Base-by-base conservation (phyloP, 495 filamentous ascomycete genomes). In the Penicillium malachiteum region DNA sequence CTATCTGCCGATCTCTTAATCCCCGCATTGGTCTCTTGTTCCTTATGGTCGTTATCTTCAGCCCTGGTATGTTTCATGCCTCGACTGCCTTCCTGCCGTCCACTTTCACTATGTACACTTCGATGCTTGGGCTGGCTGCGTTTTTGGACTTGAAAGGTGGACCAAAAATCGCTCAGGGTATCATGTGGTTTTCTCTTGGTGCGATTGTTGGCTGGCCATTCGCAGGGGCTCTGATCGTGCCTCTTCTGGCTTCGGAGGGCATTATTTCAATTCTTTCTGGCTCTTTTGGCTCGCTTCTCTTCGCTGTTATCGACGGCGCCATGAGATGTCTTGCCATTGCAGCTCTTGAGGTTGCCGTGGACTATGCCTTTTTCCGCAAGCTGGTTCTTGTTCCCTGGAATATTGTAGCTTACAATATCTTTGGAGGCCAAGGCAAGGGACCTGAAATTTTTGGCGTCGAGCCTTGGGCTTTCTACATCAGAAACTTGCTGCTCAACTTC, bases 381-480 rank as follows among this genome's bases (percentile, higher is more conserved):
- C 46, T 90, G 8, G 85, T 82, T 11, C 68, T 93, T 16, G 90
- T 96, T 16, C 85, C 92, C 7, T 88, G 90, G 77, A 96, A 96
- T 62, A 97, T 99, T 55, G 85, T 97, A 55, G 82, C 87, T 54
- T 99, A 99, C 78, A 99, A 99, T 68, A 81, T 99, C 33, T 90
- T 97, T 63, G 87, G 88, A 48, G 85, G 81, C 2, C 76, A 85
- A 7, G 87, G 84, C 40, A 81, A 80, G 66, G 95, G 95, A 0
- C 95, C 95, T 1, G 81, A 94, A 48, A 94, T 99, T 51, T 99
- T 96, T 66, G 95, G 95, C 26, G 95, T 90, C 16, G 95, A 99
- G 65, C 91, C 93, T 32, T 97, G 94, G 95, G 85, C 89, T 39
- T 99, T 97, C 71, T 99, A 99, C 69, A 76, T 96, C 58, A 86